Base-by-base conservation (phyloP, 1,284 basidiomycete species). In the Ceraceosorus guamensis region DNA sequence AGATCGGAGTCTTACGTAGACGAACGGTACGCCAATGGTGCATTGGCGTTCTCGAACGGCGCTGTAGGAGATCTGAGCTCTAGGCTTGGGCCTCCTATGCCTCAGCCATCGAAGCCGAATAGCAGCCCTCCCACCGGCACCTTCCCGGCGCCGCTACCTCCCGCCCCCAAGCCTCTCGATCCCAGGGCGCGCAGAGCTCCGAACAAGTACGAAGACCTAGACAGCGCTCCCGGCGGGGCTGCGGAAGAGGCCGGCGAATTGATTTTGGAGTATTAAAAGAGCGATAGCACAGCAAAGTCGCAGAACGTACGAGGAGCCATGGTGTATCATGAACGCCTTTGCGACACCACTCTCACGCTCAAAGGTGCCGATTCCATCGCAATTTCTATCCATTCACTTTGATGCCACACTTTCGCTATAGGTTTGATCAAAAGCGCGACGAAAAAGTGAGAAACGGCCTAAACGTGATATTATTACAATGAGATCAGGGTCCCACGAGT, bases 131-230 rank as follows among this genome's bases (percentile, higher is more conserved):
- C n/a, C n/a, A 30, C 44, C n/a, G 18, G 14, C 39, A 8, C 16
- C 5, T 4, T 32, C 32, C 34, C 39, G 3, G 63, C 61, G 32
- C 61, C 61, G 8, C 34, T 66, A 10, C 67, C 63, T 1, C 59
- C 62, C 5, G 50, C 66, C 31, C 67, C 67, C 10, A 66, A 65
- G 43, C 64, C 67, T 14, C 52, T 69, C 30, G 67, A 69, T 34
- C 67, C 67, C 1, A 46, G 67, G 14, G 67, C 67, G 0, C 30
- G 51, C n/a, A 37, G 58, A 4, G 57, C 55, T 32, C 49, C 55
- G 13, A 56, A 46, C 37, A 53, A 59, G 33, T 73, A 73, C 44
- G 63, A 65, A 46, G 71, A 73, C 46, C 59, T 73, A 4, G 71
- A 73, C 45, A 66, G 62, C 10, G 45, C 39, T 14, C 63, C 60